These are phyloP conservation scores for Heimioporus sp. DNA, from an alignment of 768 basidiomycete species.

Conservation along the genomic window DNA sequence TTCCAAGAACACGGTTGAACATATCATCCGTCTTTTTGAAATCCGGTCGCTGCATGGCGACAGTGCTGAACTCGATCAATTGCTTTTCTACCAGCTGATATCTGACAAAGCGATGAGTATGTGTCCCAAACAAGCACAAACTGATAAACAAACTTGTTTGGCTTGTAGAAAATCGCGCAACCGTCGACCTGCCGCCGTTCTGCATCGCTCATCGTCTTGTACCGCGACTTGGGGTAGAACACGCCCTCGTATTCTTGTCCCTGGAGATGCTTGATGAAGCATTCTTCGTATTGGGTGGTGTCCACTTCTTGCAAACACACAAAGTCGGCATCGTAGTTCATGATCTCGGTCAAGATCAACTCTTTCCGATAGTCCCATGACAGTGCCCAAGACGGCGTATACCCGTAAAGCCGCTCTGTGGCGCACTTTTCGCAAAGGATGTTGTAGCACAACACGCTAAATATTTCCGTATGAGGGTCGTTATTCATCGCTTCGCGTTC, in stretches of 20 bases:
- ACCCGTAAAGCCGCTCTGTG: slow-evolving; percentile 86
- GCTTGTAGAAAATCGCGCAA: slow-evolving; percentile 94
- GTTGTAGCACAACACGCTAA: slow-evolving; percentile 88
- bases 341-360: slow-evolving; percentile 80
- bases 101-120: slow-evolving; percentile 38
- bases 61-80: slow-evolving; percentile 87
- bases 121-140: slow-evolving; percentile 1
- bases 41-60: slow-evolving; percentile 90
- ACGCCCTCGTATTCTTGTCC: slow-evolving; percentile 86
- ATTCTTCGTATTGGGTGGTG: slow-evolving; percentile 88
- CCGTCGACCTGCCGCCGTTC: slow-evolving; percentile 92
- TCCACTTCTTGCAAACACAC: slow-evolving; percentile 96
- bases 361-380: slow-evolving; percentile 95
- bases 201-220: slow-evolving; percentile 86
- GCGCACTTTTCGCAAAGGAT: slow-evolving; percentile 92
- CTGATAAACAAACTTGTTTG: slow-evolving; percentile 62
- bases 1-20: slow-evolving; percentile 97
- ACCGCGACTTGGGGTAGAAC: slow-evolving; percentile 89
- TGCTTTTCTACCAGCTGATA: slow-evolving; percentile 93
- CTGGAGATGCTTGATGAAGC: slow-evolving; percentile 71
- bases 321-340: slow-evolving; percentile 81
- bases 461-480: slow-evolving; percentile 72
- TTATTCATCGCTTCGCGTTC: slow-evolving; percentile 57
- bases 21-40: slow-evolving; percentile 98
- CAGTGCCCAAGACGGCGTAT: slow-evolving; percentile 95